Evolutionary conservation across 2,329 filamentous ascomycete genomes (phyloP).

Genomic region (Pseudogymnoascus sp.): DNA sequence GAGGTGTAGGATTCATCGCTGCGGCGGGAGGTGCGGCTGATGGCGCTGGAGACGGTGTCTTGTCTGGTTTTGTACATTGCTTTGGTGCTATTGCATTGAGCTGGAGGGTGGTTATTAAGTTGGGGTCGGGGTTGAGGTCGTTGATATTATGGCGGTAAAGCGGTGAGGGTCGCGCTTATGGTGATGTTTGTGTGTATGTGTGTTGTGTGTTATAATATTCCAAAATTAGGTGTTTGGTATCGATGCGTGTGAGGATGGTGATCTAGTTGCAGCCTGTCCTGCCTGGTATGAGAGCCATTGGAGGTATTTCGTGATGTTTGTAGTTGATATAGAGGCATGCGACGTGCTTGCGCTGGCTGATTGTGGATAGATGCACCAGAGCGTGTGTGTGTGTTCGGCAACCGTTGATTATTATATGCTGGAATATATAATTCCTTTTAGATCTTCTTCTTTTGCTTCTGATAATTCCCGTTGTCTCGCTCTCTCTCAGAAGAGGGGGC

Average conservation of each 20-base stretch:
- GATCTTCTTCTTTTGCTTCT: background rate
- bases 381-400: background rate
- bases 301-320: background rate
- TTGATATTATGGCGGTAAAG: background rate
- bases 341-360: background rate
- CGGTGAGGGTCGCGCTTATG: background rate
- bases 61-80: conserved; percentile 13
- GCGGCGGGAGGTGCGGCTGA: conserved; percentile 34
- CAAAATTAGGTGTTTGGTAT: background rate
- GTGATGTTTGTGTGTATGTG: background rate
- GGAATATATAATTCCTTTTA: background rate
- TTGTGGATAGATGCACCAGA: background rate
- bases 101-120: background rate
- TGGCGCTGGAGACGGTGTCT: conserved; percentile 25
- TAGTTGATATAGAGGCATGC: background rate
- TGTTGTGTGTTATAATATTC: background rate
- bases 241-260: background rate
- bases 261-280: background rate
- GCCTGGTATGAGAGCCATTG: background rate
- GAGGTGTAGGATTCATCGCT: conserved; percentile 37
- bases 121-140: background rate
- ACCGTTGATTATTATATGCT: background rate
- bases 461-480: background rate
- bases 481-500: background rate
- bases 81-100: too few relatives aligned